Conservation (phyloP, 768 basidiomycete genomes). For the Chalciporus pseudorubinellus region DNA sequence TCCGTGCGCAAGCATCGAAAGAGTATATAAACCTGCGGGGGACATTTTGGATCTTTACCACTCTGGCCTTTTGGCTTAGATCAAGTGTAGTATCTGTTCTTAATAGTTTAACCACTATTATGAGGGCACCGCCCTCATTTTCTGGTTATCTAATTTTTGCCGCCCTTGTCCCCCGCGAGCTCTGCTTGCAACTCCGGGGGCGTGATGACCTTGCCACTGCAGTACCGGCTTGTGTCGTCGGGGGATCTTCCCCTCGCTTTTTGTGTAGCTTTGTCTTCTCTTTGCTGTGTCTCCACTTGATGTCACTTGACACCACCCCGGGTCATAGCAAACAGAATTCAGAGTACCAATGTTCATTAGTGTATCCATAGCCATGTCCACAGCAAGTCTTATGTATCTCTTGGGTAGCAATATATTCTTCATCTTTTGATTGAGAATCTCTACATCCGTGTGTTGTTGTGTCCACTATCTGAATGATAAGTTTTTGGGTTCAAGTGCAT, state of each 20-base stretch:
- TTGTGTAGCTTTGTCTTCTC: not conserved
- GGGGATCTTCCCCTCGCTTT: constrained; percentile 37
- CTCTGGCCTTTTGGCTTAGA: constrained; percentile 57
- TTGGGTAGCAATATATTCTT: too few relatives aligned
- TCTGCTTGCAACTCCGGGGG: constrained; percentile 36
- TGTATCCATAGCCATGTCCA: too few relatives aligned
- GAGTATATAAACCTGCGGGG: not conserved
- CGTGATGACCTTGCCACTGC: constrained; percentile 36
- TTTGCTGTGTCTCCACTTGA: not conserved
- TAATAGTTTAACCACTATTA: constrained; percentile 52
- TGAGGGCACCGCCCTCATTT: constrained; percentile 45
- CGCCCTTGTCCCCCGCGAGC: constrained; percentile 20
- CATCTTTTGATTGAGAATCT: too few relatives aligned
- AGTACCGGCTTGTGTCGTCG: constrained; percentile 53
- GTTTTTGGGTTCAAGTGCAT: too few relatives aligned
- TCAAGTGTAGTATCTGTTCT: constrained; percentile 53
- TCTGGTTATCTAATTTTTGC: constrained; percentile 42
- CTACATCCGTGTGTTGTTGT: too few relatives aligned
- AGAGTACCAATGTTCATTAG: not conserved
- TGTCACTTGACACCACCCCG: not conserved
- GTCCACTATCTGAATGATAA: too few relatives aligned
- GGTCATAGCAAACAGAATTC: not conserved
- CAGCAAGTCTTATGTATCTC: too few relatives aligned
- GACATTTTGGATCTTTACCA: not conserved
- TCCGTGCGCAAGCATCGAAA: not conserved